Evolutionary conservation across 768 basidiomycete species (phyloP), one percentile per base, ranked within the genome.

Genomic region (Cystofilobasidium bisporidii): DNA sequence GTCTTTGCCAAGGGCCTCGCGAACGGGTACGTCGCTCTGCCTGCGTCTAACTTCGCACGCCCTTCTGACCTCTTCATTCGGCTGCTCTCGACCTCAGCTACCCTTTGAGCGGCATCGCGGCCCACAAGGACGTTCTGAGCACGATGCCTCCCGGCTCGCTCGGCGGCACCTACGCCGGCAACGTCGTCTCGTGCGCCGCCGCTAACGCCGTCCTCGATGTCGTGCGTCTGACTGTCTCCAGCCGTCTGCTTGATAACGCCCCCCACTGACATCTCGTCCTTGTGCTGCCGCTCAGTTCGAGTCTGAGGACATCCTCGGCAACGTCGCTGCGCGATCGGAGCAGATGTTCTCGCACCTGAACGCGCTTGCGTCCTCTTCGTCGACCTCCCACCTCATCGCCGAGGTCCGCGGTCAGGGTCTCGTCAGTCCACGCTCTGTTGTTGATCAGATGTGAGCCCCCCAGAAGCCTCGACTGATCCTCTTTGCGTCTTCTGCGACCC

Each of bases 151-250:
- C 64, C 15, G 66, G 74, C 22, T 71, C 72, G 33, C 67, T 77
- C 70, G 75, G 75, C 45, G 74, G 91, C 28, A 92, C 91, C 5
- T 93, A 92, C 71, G 89, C 89, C 1, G 93, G 93, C 32, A 97
- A 94, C 73, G 86, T 89, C 0, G 89, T 97, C 0, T 81, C 88
- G 0, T 97, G 93, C 73, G 93, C 94, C 0, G 94, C 94, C 4
- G 93, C 68, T 10, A 43, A 50, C 22, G 68, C 68, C 30, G 68
- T 69, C 28, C 63, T 58, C 20, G 68, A 69, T 14, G 68, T 69
- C 30, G 63, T 64, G 48, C 32, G 63, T 64, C 24, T 5, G 10
- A 41, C 10, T 41, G n/a, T n/a, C n/a, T n/a, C n/a, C 43, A 14
- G 8, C 47, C 47, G n/a, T 3, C 17, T 32, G 22, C 26, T 40